Conservation (phyloP, 148 eudicot species). For the Limonium bicolor region DNA sequence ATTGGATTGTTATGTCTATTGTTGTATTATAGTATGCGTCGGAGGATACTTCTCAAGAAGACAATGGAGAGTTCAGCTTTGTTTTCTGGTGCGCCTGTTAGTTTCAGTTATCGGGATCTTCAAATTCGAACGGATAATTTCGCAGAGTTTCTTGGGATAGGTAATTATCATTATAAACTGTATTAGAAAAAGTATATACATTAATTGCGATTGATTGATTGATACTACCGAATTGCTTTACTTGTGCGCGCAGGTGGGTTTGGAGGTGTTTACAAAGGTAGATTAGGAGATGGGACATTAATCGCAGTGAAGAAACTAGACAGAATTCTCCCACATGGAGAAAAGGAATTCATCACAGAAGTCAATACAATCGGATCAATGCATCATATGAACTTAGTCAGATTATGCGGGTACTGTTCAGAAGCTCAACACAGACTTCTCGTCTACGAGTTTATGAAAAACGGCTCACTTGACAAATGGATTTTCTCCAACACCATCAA, state of each 20-base stretch:
- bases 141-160: conserved; percentile 62
- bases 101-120: conserved; percentile 59
- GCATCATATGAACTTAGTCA: conserved; percentile 74
- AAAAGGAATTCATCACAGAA: conserved; percentile 74
- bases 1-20: conserved; percentile 46
- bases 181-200: too few relatives aligned
- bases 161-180: too few relatives aligned
- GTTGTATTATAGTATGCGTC: conserved; percentile 39
- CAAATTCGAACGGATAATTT: conserved; percentile 53
- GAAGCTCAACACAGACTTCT: conserved; percentile 46
- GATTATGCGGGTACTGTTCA: conserved; percentile 64
- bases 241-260: too few relatives aligned
- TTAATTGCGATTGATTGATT: too few relatives aligned
- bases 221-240: too few relatives aligned
- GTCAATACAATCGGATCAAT: conserved; percentile 76
- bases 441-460: conserved; percentile 76
- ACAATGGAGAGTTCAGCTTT: conserved; percentile 56
- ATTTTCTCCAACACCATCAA: too few relatives aligned
- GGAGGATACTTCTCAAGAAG: conserved; percentile 37
- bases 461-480: conserved; percentile 37
- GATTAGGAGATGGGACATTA: conserved; percentile 18
- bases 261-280: conserved; percentile 55
- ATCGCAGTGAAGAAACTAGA: conserved; percentile 76
- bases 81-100: conserved; percentile 65
- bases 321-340: conserved; percentile 52